Percentiles rank a stretch among this genome's conserved stretches.
Conservation (phyloP, 441 rosid genomes). For the Monsonia emarginata region DNA sequence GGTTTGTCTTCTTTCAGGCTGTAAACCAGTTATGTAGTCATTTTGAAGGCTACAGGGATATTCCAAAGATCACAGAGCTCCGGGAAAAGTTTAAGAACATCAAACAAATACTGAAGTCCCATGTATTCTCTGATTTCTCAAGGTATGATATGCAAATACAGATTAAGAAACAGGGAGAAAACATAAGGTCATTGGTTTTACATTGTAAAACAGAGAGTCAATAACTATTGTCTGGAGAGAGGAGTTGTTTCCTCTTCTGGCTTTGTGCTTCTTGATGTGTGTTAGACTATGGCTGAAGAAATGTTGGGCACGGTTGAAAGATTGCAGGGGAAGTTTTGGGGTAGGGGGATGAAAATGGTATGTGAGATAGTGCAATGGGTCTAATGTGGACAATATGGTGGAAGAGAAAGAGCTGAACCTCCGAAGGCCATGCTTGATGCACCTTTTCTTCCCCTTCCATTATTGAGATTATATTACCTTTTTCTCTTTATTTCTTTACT, state of each 20-base stretch:
- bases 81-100: slow-evolving; percentile 91
- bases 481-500: too few relatives aligned
- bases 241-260: too few relatives aligned
- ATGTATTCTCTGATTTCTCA: slow-evolving; percentile 89
- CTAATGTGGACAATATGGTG: background rate
- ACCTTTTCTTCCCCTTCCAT: background rate
- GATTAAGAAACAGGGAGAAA: too few relatives aligned
- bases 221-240: background rate
- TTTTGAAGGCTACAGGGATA: slow-evolving; percentile 94
- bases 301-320: background rate
- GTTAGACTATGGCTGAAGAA: too few relatives aligned
- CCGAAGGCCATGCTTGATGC: background rate
- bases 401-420: background rate
- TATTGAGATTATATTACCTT: too few relatives aligned
- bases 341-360: too few relatives aligned
- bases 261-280: too few relatives aligned
- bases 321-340: background rate
- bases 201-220: too few relatives aligned
- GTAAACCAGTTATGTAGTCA: slow-evolving; percentile 95
- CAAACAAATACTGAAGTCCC: slow-evolving; percentile 90
- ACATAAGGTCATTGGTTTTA: too few relatives aligned
- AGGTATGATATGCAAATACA: too few relatives aligned
- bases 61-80: slow-evolving; percentile 94
- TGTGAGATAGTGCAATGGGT: too few relatives aligned
- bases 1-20: slow-evolving; percentile 57